Evolutionary conservation across 495 filamentous ascomycete species (phyloP).

Genomic region (Hypoxylon subgilvum): DNA sequence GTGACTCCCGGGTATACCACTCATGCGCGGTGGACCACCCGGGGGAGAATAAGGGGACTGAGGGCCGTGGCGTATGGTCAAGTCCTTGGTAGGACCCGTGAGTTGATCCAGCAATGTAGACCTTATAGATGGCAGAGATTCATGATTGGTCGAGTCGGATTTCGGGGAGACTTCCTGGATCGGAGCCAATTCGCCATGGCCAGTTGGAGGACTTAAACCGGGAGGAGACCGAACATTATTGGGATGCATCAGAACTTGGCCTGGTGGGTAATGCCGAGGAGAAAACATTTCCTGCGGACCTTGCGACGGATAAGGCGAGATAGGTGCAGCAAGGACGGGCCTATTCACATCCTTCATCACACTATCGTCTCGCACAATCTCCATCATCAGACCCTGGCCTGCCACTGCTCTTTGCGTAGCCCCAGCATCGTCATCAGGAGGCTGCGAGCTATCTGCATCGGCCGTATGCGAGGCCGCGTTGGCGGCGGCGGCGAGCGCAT

Average conservation of each 20-base stretch:
- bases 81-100: slow-evolving; percentile 38
- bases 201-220: slow-evolving; percentile 36
- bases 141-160: slow-evolving; percentile 49
- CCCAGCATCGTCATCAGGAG: slow-evolving; percentile 25
- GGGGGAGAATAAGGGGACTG: slow-evolving; percentile 45
- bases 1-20: slow-evolving; percentile 40
- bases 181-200: slow-evolving; percentile 55
- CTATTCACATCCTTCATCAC: slow-evolving; percentile 28
- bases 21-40: slow-evolving; percentile 31
- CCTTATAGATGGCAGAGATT: slow-evolving; percentile 54
- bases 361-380: slow-evolving; percentile 25
- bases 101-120: slow-evolving; percentile 48
- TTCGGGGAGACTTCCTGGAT: slow-evolving; percentile 55
- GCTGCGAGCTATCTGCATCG: slow-evolving; percentile 34
- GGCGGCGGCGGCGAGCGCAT: slow-evolving; percentile 42
- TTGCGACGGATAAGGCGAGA: slow-evolving; percentile 37
- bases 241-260: slow-evolving; percentile 41
- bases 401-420: slow-evolving; percentile 23
- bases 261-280: slow-evolving; percentile 27
- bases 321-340: slow-evolving; percentile 39
- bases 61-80: slow-evolving; percentile 30
- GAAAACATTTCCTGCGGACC: slow-evolving; percentile 37
- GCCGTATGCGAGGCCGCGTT: slow-evolving; percentile 35
- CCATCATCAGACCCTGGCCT: slow-evolving; percentile 13
- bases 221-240: slow-evolving; percentile 43